Evolutionary conservation across 176 grass and related monocot genomes (phyloP), one percentile per base, ranked within the genome.

Genomic region (Hsuehochloa calcarea): DNA sequence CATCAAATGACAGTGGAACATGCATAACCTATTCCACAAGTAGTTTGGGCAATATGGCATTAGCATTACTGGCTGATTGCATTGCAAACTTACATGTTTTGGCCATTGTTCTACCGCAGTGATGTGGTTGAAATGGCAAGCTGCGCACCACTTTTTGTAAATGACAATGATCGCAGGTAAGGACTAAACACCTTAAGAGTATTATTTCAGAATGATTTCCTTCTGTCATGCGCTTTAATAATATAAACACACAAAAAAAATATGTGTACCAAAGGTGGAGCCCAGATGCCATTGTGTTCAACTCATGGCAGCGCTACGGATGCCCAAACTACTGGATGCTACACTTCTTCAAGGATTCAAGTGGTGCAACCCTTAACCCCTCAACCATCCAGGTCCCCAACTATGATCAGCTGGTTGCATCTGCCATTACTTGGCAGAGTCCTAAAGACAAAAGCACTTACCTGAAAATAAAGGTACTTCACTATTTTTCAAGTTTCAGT

Each of bases 271-370:
- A 44, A 64, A 95, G 96, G 41, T 98, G 86, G 60, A 95, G 31
- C 75, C 96, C 93, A 83, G 96, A 98, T 93, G 93, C 93, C 68
- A 93, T 98, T 70, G 93, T 98, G 49, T 98, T 98, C 23, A 91
- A 93, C 65, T 93, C 93, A 29, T 90, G 90, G 87, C 90, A 93
- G 78, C 91, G 90, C 59, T 98, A 93, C 40, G 96, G 96, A 80
- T 95, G 93, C 26, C 96, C 96, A 65, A 98, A 89, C 84, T 98
- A 98, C 83, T 98, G 96, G 96, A 98, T 98, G 93, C 84, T 92
- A 80, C 93, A 98, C 34, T 98, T 98, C 73, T 98, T 98, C 82
- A 93, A 90, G 90, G 85, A 95, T 55, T 98, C 96, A 40, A 93
- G 82, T 49, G 82, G 91, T 22, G 89, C 96, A 19, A 64, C 68